Percentiles rank a stretch among this genome's conserved stretches.
These are phyloP conservation scores for Botryotinia narcissicola DNA, from an alignment of 2,329 filamentous ascomycete species.

Conservation along the genomic window DNA sequence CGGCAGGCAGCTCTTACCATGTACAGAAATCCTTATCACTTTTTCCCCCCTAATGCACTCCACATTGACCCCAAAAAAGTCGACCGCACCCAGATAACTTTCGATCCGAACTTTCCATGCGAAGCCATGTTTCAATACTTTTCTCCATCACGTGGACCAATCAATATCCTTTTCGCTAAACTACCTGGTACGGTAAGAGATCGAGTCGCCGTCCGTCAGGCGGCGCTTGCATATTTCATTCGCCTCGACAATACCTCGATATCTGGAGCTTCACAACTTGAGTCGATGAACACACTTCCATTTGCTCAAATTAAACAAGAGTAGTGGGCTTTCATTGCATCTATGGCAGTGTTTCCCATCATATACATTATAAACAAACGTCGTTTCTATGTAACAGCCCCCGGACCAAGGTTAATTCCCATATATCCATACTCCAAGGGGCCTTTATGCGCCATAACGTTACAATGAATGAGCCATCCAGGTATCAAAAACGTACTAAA, in stretches of 20 bases:
- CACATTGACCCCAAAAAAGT: neutral
- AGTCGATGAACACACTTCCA: neutral
- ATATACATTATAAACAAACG: conserved; percentile 14
- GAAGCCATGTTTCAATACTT: neutral
- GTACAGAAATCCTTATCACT: neutral
- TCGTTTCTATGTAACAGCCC: conserved; percentile 8
- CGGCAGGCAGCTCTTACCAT: conserved; percentile 3
- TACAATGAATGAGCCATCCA: conserved; percentile 6
- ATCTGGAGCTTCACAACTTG: neutral
- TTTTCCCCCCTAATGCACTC: neutral
- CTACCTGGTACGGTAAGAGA: neutral
- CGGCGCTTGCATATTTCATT: neutral
- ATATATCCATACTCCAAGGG: conserved; percentile 17
- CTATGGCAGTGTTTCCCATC: neutral
- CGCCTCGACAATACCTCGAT: neutral
- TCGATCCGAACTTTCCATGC: neutral
- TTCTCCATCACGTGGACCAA: neutral
- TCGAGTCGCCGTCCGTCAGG: neutral
- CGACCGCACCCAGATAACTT: neutral
- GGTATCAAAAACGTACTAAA: conserved; percentile 18
- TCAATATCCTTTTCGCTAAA: neutral
- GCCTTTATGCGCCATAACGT: conserved; percentile 9
- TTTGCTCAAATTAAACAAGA: neutral
- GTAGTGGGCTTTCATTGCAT: neutral
- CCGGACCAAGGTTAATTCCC: neutral